Base-by-base conservation (phyloP, 108 stramenopile species). In the Pseudonitzschia pungens region DNA sequence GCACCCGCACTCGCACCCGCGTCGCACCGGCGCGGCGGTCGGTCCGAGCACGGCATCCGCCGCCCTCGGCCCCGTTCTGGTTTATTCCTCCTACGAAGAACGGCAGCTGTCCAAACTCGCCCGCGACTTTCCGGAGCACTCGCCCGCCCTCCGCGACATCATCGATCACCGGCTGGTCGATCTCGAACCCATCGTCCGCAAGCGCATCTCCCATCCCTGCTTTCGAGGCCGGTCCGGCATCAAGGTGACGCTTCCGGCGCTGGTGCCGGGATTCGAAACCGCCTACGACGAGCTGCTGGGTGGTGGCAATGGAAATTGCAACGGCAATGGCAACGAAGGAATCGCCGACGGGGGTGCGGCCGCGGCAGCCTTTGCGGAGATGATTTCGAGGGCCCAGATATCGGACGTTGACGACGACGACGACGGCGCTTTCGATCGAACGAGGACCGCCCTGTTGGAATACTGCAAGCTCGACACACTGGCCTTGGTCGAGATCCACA, bases 81-180 rank as follows among this genome's bases (percentile, higher is more conserved):
- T 62, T 5, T 62, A 62, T 62, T 62, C 60, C 33, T 62, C 60
- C 33, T 62, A 62, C 36, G 60, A 62, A 62, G 15, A 62, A n/a
- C 27, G 4, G 36, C 60, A 62, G 36, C 36, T 62, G 0, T 29
- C 26, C 0, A 62, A 40, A 40, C 32, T 62, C n/a, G 60, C 60
- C 14, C 0, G 8, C 14, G 14, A 29, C n/a, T 62, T 62, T n/a
- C 60, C 60, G 32, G 36, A 41, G 40, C 29, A 62, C 60, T 7
- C 60, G 7, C 29, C 20, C 15, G 4, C 32, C 20, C 27, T 62
- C 12, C 15, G 12, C 4, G 33, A 62, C 29, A n/a, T n/a, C 14
- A 62, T 62, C 36, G 32, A 62, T 7, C 32, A 62, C 29, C 60
- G 60, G 32, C 36, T 62, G n/a, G 60, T 62, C n/a, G 60, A 62